Percentiles rank a stretch among this genome's conserved stretches.
Conservation (phyloP, 2,329 filamentous ascomycete genomes). For the Trichoderma aggressivum region DNA sequence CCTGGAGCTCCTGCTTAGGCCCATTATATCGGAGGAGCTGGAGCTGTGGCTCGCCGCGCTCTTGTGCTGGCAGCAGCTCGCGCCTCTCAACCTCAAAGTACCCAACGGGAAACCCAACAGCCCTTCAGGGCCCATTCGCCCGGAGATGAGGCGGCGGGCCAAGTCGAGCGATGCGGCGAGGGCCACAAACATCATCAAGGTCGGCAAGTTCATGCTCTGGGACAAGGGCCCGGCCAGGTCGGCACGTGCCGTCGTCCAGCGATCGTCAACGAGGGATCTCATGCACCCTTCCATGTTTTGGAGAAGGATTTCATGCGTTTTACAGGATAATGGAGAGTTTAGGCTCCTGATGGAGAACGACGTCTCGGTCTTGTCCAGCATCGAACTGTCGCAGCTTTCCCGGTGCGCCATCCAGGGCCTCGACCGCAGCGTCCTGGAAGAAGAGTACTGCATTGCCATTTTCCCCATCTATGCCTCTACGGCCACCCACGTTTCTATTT, state of each 20-base stretch:
- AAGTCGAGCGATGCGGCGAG: constrained; percentile 33
- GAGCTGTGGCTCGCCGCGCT: constrained; percentile 79
- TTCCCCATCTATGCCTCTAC: constrained; percentile 87
- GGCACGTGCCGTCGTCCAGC: constrained; percentile 54
- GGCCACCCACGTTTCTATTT: constrained; percentile 68
- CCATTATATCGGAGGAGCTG: constrained; percentile 61
- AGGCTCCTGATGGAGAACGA: constrained; percentile 87
- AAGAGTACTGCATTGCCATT: constrained; percentile 91
- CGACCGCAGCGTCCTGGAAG: constrained; percentile 84
- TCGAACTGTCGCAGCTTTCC: constrained; percentile 85
- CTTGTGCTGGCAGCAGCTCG: constrained; percentile 76
- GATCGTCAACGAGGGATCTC: constrained; percentile 56
- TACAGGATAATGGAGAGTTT: constrained; percentile 92
- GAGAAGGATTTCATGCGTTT: constrained; percentile 85
- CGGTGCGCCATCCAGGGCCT: constrained; percentile 87
- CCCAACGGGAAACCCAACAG: constrained; percentile 40
- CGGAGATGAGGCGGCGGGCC: constrained; percentile 44
- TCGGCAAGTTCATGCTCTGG: constrained; percentile 88
- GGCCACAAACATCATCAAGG: constrained; percentile 78
- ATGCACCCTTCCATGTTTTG: constrained; percentile 61
- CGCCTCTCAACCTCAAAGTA: constrained; percentile 52
- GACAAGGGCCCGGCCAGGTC: constrained; percentile 65
- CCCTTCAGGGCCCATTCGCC: constrained; percentile 36
- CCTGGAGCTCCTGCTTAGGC: constrained; percentile 62
- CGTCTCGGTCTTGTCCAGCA: constrained; percentile 71